Evolutionary conservation across 306 rosid species (phyloP), one percentile per base, ranked within the genome.

Genomic region (Benincasa hispida): DNA sequence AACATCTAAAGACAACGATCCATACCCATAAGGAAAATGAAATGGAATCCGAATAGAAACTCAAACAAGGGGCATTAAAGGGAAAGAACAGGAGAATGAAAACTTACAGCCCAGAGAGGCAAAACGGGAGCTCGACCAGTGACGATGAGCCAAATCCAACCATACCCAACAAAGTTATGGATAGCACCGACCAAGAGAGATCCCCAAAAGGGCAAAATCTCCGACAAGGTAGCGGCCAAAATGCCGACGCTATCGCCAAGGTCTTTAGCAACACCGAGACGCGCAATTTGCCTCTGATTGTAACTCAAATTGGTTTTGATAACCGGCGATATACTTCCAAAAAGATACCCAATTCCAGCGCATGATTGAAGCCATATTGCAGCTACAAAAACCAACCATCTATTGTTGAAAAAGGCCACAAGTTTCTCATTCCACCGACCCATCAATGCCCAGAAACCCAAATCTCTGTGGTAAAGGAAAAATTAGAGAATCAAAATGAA

Each of bases 321-420:
- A 8, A 87, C 86, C 2, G 97, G 96, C 4, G 99, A 94, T 22
- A 91, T 83, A 83, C 97, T 92, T 8, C 99, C 99, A 21, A 90
- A 94, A 63, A 94, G 48, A 84, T 94, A 94, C 1, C 97, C 97
- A 15, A 89, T 74, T 5, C 99, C 99, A 0, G 99, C 99, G 79
- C 93, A 88, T n/a, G 97, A 94, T 14, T 94, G 98, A 68, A 94
- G 47, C 97, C 98, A 94, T 92, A 91, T 94, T 87, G 98, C 93
- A 6, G 89, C 90, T 22, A 91, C 98, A 50, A 94, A 94, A 4
- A 94, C 98, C 22, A 94, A 84, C 98, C 98, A 94, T 74, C 97
- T 79, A 80, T 87, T 91, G 84, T 58, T 84, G 48, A 82, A 57
- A 24, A 93, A 83, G 0, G 83, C 81, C 19, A 39, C 6, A 0